Conservation (phyloP, 2,329 filamentous ascomycete genomes). For the Diplodia corticola region DNA sequence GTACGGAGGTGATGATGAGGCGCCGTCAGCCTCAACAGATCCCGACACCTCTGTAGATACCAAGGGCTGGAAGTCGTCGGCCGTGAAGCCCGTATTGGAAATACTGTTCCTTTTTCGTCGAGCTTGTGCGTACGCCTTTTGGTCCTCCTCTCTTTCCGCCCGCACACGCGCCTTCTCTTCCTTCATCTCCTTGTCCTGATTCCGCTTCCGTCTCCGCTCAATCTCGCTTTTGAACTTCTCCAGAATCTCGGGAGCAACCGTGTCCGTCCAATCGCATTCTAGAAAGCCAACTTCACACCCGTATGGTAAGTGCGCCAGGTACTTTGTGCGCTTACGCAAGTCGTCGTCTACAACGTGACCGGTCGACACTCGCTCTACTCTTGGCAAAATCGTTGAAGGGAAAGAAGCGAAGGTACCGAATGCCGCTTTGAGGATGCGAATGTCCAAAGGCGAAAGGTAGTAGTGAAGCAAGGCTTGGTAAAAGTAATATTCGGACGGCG, state of each 20-base stretch:
- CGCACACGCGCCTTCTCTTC: constrained; percentile 84
- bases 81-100: constrained; percentile 53
- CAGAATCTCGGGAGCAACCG: constrained; percentile 74
- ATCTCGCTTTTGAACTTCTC: constrained; percentile 75
- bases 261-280: constrained; percentile 94
- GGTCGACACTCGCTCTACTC: constrained; percentile 85
- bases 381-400: constrained; percentile 80
- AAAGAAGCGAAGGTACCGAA: constrained; percentile 82
- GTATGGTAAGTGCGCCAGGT: constrained; percentile 79
- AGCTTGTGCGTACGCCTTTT: constrained; percentile 64
- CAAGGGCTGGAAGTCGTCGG: constrained; percentile 47
- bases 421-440: constrained; percentile 85
- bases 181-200: constrained; percentile 77
- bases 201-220: constrained; percentile 71
- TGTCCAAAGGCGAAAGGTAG: constrained; percentile 87
- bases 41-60: constrained; percentile 32
- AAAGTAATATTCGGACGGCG: constrained; percentile 70
- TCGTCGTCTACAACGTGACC: constrained; percentile 86
- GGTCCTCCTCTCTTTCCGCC: constrained; percentile 76
- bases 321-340: constrained; percentile 79
- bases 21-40: constrained; percentile 35
- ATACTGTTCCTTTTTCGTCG: constrained; percentile 58
- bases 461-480: constrained; percentile 86
- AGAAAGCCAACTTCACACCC: constrained; percentile 91
- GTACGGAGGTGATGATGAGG: constrained; percentile 51